phyloP scores from a whole-genome alignment of 2,329 filamentous ascomycete genomes.

The Trichoderma polysporum region DNA sequence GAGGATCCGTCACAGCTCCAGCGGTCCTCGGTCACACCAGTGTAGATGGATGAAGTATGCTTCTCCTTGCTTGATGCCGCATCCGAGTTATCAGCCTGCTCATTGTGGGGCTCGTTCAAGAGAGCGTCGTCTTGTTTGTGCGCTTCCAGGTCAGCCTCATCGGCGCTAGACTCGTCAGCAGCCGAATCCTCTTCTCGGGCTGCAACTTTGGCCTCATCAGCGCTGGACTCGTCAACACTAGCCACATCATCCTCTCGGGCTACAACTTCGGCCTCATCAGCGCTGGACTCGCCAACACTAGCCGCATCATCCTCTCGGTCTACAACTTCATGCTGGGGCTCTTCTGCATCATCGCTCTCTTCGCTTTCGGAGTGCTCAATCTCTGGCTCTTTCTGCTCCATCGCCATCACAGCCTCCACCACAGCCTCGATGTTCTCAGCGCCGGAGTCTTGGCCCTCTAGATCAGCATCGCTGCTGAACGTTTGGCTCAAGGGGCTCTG shows the following conservation, averaged over 20 bases:
- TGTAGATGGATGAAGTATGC: conserved; percentile 41
- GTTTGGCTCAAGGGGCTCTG: conserved; percentile 53
- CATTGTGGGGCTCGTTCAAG: conserved; percentile 21
- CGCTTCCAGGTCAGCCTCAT: neutral
- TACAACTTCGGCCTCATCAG: neutral
- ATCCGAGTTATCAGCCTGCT: conserved; percentile 32
- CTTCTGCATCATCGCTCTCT: neutral
- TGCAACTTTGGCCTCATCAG: too few relatives aligned
- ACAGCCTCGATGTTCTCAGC: neutral
- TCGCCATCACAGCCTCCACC: neutral
- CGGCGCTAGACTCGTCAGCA: neutral
- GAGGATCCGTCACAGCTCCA: conserved; percentile 41
- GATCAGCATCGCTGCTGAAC: conserved; percentile 40
- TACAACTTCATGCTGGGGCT: neutral
- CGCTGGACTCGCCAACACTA: neutral
- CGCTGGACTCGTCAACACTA: too few relatives aligned
- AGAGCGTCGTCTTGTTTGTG: neutral
- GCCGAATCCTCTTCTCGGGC: neutral
- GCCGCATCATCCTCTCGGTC: neutral
- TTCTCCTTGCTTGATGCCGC: conserved; percentile 35
- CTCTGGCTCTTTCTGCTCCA: neutral
- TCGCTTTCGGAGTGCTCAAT: neutral
- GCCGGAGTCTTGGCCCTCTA: conserved; percentile 23
- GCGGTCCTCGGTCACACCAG: conserved; percentile 38
- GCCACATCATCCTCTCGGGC: neutral